Evolutionary conservation across 352 stramenopile species (phyloP), one percentile per base, ranked within the genome.

Genomic region (Pythium aquatile): DNA sequence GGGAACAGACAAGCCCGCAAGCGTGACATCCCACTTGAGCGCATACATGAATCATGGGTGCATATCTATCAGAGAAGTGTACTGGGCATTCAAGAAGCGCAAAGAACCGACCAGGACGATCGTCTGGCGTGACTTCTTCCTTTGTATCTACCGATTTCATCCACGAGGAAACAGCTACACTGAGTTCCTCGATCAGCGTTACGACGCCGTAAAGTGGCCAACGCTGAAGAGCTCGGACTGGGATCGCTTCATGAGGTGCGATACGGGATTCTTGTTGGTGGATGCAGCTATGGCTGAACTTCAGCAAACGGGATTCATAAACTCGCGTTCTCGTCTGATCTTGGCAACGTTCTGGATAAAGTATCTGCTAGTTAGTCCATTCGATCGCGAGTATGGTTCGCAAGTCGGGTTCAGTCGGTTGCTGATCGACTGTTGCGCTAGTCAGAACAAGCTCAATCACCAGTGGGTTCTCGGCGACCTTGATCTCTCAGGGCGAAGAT

Each of bases 271-370:
- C 44, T 51, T 51, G 44, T n/a, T 51, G 44, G 44, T 51, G 9
- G 44, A 51, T 51, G 44, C 44, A 51, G 8, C 44, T 10, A 10
- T 51, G 9, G 9, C 9, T 20, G 44, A 51, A n/a, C 44, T 51
- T n/a, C 8, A 51, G 17, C 9, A 51, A 51, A 51, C 44, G 5
- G 44, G 44, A 10, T 51, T 51, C 17, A 51, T 20, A 8, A 51
- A 51, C 44, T 24, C 8, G 8, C 44, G 44, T 26, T 51, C 44
- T 8, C 44, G 44, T 8, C 17, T 51, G 44, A 51, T 51, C 8
- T 20, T 51, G 44, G 44, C 44, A 20, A 51, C 44, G 26, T 51
- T 51, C 44, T 51, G 44, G 44, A 51, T 51, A 10, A 51, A 51
- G 44, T 51, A 51, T 51, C 44, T 51, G 6, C 8, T 51, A 5